A percentile compares a stretch with the other conserved stretches of the same genome.
phyloP scores from a whole-genome alignment of 2,329 filamentous ascomycete genomes.

The Microdochium paspali region DNA sequence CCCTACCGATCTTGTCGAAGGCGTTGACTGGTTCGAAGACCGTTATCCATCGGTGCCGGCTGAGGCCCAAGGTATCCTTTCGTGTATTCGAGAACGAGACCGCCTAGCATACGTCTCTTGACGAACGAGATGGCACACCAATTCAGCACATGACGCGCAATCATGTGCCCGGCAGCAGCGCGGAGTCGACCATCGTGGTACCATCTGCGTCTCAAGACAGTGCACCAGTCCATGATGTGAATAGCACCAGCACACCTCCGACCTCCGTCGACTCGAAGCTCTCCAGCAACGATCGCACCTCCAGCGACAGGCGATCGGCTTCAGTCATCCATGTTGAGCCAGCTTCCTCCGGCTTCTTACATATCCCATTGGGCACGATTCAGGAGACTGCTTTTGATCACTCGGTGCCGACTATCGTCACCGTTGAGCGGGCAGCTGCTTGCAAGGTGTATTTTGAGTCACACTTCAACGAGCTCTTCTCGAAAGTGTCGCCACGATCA shows the following conservation, averaged over 20 bases:
- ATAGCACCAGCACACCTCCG: conserved; percentile 19
- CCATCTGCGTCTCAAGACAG: neutral
- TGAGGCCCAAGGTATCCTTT: neutral
- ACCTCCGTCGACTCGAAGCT: conserved; percentile 32
- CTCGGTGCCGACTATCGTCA: conserved; percentile 31
- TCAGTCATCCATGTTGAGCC: conserved; percentile 15
- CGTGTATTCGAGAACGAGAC: neutral
- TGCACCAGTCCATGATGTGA: neutral
- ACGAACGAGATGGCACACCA: neutral
- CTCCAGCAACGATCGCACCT: conserved; percentile 18
- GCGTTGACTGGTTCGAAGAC: neutral
- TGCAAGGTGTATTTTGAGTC: conserved; percentile 84
- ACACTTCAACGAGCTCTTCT: conserved; percentile 65
- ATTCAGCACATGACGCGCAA: neutral
- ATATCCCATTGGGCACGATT: conserved; percentile 15
- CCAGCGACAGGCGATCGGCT: conserved; percentile 17
- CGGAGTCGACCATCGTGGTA: neutral
- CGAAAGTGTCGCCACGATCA: conserved; percentile 45
- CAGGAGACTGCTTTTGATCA: conserved; percentile 21
- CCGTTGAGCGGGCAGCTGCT: conserved; percentile 69
- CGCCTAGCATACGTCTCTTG: neutral
- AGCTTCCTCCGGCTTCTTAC: neutral
- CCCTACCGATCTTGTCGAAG: neutral
- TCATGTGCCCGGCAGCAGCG: neutral
- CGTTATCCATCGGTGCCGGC: neutral